A percentile compares a stretch with the other conserved stretches of the same genome.
These are phyloP conservation scores for Moricandia arvensis DNA, from an alignment of 345 rosid genomes.

Conservation along the genomic window DNA sequence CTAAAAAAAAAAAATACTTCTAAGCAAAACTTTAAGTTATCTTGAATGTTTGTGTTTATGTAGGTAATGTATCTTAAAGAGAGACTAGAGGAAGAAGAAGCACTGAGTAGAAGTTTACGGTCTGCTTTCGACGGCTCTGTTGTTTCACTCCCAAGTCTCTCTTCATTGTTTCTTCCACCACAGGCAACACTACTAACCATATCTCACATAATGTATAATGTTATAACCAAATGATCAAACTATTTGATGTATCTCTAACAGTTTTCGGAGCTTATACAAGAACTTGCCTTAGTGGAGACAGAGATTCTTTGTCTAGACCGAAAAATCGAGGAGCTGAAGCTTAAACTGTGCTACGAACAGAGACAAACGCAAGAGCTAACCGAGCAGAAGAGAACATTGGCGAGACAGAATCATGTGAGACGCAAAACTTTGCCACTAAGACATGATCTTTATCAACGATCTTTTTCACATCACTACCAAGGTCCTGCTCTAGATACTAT, in stretches of 20 bases:
- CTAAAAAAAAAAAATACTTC: background rate
- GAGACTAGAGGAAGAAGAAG: slow-evolving; percentile 59
- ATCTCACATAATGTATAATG: background rate
- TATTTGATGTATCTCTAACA: slow-evolving; percentile 16
- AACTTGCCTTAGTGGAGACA: slow-evolving; percentile 68
- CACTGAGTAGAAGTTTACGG: slow-evolving; percentile 50
- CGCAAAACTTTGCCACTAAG: slow-evolving; percentile 27
- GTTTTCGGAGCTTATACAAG: slow-evolving; percentile 62
- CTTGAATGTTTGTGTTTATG: slow-evolving; percentile 1
- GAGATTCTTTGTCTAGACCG: slow-evolving; percentile 76
- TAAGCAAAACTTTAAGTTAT: background rate
- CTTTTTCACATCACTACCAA: slow-evolving; percentile 53
- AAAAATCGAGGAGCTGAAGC: slow-evolving; percentile 62
- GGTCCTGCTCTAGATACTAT: slow-evolving; percentile 40
- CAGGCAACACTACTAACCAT: slow-evolving; percentile 40
- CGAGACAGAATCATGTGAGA: slow-evolving; percentile 35
- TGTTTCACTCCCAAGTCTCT: slow-evolving; percentile 47
- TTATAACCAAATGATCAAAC: background rate
- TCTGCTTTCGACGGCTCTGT: slow-evolving; percentile 55
- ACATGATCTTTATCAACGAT: slow-evolving; percentile 41
- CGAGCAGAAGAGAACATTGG: slow-evolving; percentile 34
- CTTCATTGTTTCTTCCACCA: slow-evolving; percentile 69
- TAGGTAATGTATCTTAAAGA: slow-evolving; percentile 66
- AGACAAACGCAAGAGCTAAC: slow-evolving; percentile 43
- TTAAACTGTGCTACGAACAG: slow-evolving; percentile 57